A percentile compares a stretch with the other conserved stretches of the same genome.
Conservation (phyloP, 1,284 basidiomycete genomes). For the Ceratobasidium theobromae region DNA sequence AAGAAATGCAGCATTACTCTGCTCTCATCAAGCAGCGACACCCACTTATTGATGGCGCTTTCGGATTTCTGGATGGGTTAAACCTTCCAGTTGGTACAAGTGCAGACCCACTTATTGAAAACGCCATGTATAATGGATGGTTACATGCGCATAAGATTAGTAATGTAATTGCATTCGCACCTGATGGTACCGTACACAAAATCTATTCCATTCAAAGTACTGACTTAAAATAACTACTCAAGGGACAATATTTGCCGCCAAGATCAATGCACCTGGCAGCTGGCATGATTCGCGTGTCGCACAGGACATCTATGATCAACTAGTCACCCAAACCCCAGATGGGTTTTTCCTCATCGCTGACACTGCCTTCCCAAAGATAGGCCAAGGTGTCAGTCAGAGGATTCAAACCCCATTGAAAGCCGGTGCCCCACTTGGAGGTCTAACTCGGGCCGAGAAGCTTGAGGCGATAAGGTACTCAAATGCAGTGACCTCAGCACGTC, state of each 20-base stretch:
- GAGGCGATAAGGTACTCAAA: slow-evolving; percentile 41
- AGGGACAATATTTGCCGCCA: slow-evolving; percentile 45
- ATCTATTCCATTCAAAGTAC: not conserved
- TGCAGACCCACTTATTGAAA: slow-evolving; percentile 48
- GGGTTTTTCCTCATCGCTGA: slow-evolving; percentile 50
- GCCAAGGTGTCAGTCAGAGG: slow-evolving; percentile 40
- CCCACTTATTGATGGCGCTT: slow-evolving; percentile 47
- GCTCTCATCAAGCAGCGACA: slow-evolving; percentile 45
- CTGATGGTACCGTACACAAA: slow-evolving; percentile 45
- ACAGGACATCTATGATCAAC: slow-evolving; percentile 45
- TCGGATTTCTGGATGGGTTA: slow-evolving; percentile 44
- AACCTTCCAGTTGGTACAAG: slow-evolving; percentile 39
- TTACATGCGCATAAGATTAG: slow-evolving; percentile 47
- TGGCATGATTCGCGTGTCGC: slow-evolving; percentile 53
- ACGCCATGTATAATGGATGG: slow-evolving; percentile 56
- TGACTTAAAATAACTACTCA: not conserved
- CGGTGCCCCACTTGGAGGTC: slow-evolving; percentile 41
- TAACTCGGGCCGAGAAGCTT: slow-evolving; percentile 37
- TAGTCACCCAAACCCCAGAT: slow-evolving; percentile 43
- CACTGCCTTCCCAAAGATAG: slow-evolving; percentile 49
- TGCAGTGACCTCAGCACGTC: slow-evolving; percentile 46
- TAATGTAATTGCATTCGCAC: slow-evolving; percentile 41
- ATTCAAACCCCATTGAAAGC: slow-evolving; percentile 50
- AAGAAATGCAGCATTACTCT: slow-evolving; percentile 42
- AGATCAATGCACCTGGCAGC: slow-evolving; percentile 50